Evolutionary conservation across 495 filamentous ascomycete genomes (phyloP).

Genomic region (Penicillium desertorum): DNA sequence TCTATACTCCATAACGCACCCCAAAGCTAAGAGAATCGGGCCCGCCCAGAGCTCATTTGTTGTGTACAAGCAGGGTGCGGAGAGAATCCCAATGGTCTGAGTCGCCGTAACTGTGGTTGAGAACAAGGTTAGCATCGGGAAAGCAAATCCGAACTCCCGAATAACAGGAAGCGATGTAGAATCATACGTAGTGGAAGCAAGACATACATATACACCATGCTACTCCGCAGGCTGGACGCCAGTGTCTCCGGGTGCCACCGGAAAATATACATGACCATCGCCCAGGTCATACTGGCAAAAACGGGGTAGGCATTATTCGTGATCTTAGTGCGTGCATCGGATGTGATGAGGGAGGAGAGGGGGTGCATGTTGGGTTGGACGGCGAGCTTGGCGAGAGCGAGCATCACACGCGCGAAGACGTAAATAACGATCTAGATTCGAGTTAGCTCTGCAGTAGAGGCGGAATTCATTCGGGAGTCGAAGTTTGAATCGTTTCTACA

Average conservation of each 20-base stretch:
- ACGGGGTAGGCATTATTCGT: slow-evolving; percentile 78
- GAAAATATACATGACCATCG: slow-evolving; percentile 92
- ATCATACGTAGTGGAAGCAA: slow-evolving; percentile 1
- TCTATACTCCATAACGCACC: slow-evolving; percentile 36
- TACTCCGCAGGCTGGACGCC: slow-evolving; percentile 85
- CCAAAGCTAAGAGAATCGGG: slow-evolving; percentile 17
- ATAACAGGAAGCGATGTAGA: background rate
- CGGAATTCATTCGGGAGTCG: background rate
- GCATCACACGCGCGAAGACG: slow-evolving; percentile 87
- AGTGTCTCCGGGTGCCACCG: slow-evolving; percentile 85
- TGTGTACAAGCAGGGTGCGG: slow-evolving; percentile 76
- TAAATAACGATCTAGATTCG: slow-evolving; percentile 77
- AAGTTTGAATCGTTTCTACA: no score
- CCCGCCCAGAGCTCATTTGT: slow-evolving; percentile 59
- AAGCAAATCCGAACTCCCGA: background rate
- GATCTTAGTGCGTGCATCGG: slow-evolving; percentile 50
- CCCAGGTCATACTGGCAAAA: slow-evolving; percentile 89
- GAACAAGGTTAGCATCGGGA: slow-evolving; percentile 24
- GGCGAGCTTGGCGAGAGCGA: slow-evolving; percentile 78
- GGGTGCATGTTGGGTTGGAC: slow-evolving; percentile 62
- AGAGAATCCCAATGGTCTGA: slow-evolving; percentile 82
- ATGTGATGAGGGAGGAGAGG: slow-evolving; percentile 42
- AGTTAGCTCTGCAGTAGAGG: background rate
- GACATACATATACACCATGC: slow-evolving; percentile 96
- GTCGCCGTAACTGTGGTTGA: slow-evolving; percentile 56